Percentiles rank a stretch among this genome's conserved stretches.
phyloP scores from a whole-genome alignment of 1,284 basidiomycete species.

The Fomitopsis pinicola region DNA sequence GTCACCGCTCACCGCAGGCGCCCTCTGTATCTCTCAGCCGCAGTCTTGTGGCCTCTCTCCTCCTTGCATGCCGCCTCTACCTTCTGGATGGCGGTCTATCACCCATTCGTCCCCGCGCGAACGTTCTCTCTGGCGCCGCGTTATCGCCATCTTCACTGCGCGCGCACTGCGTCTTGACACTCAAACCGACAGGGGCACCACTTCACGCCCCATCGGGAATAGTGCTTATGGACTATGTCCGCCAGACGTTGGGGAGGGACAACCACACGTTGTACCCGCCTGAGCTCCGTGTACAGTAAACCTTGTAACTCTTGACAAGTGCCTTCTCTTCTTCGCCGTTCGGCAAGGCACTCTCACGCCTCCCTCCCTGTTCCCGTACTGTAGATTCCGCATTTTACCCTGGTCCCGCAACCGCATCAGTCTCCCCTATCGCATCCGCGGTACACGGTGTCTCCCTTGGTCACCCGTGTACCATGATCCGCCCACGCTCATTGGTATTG shows the following conservation, averaged over 20 bases:
- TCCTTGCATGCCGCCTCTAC: neutral
- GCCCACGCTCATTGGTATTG: neutral
- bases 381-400: neutral
- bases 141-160: neutral
- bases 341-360: neutral
- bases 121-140: neutral
- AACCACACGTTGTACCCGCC: neutral
- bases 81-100: neutral
- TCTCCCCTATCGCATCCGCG: neutral
- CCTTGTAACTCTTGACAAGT: neutral
- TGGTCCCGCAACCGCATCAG: constrained; percentile 1
- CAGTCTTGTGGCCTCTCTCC: neutral
- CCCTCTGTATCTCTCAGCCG: neutral
- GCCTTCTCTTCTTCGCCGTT: neutral
- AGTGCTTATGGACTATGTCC: neutral
- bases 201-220: neutral
- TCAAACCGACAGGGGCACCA: neutral
- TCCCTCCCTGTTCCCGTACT: neutral
- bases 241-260: neutral
- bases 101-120: neutral
- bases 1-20: neutral
- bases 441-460: neutral
- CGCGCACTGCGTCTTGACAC: neutral
- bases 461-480: neutral
- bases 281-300: neutral